Conservation (phyloP, 2,329 filamentous ascomycete genomes). For the Ophiostoma ips region DNA sequence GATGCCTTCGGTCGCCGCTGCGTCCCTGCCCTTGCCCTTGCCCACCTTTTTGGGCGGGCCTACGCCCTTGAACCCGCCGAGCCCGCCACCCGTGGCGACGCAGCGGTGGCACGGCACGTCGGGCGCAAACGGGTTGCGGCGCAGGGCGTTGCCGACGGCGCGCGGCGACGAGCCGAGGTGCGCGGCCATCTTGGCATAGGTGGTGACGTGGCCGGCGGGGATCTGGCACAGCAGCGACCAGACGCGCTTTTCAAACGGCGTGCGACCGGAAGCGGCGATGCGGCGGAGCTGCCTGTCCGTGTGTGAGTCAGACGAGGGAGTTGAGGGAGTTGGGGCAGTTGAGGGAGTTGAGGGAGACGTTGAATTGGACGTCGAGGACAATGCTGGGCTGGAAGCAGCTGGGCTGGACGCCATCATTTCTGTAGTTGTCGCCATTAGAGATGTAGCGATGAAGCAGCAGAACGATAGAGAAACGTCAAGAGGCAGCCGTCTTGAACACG, state of each 20-base stretch:
- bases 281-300: slow-evolving; percentile 29
- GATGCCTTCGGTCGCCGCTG: slow-evolving; percentile 42
- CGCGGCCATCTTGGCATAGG: slow-evolving; percentile 58
- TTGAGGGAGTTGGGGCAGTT: background rate
- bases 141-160: slow-evolving; percentile 64
- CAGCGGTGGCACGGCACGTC: slow-evolving; percentile 71
- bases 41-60: slow-evolving; percentile 35
- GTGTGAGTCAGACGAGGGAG: slow-evolving; percentile 1
- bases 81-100: slow-evolving; percentile 55
- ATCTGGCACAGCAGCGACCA: slow-evolving; percentile 66
- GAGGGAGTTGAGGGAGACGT: background rate
- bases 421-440: no score
- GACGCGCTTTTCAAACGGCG: slow-evolving; percentile 47
- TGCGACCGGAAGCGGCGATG: slow-evolving; percentile 31
- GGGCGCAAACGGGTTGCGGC: slow-evolving; percentile 70
- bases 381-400: no score
- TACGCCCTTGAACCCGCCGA: slow-evolving; percentile 59
- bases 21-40: no score
- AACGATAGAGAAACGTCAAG: no score
- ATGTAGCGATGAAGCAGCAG: no score
- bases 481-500: no score
- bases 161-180: slow-evolving; percentile 58
- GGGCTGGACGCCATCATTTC: no score
- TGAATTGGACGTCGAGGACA: no score
- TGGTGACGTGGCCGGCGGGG: slow-evolving; percentile 59